Evolutionary conservation across 2,329 filamentous ascomycete species (phyloP).

Genomic region (Metarhizium humberi): DNA sequence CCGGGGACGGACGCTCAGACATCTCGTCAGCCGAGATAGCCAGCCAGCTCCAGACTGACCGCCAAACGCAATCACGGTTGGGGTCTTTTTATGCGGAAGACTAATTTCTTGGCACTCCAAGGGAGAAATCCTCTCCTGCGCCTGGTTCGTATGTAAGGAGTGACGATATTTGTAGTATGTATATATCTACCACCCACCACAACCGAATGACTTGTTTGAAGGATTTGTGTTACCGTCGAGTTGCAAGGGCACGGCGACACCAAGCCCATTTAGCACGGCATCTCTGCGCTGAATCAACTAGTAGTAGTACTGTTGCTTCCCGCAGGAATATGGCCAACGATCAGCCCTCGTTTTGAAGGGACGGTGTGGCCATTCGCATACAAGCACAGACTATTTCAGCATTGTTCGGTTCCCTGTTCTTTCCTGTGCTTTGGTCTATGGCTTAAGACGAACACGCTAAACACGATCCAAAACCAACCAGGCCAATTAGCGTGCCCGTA

Average conservation of each 20-base stretch:
- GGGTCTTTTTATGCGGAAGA: not conserved
- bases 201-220: too few species aligned
- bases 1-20: conserved; percentile 3
- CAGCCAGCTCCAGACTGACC: not conserved
- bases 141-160: too few species aligned
- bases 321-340: not conserved
- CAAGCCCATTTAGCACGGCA: not conserved
- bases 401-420: not conserved
- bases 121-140: too few species aligned
- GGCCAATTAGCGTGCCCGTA: too few species aligned
- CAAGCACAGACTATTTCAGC: not conserved
- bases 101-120: not conserved
- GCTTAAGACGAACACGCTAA: not conserved
- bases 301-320: not conserved
- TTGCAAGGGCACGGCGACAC: not conserved
- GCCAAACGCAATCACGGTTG: not conserved
- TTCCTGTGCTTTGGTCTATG: not conserved
- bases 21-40: not conserved
- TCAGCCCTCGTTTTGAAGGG: not conserved
- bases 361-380: not conserved
- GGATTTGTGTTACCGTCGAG: not conserved
- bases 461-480: not conserved
- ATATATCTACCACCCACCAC: too few species aligned
- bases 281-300: too few species aligned
- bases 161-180: too few species aligned